Evolutionary conservation across 371 early-diverging fungal genomes (phyloP).

Genomic region (Synchytrium microbalum): DNA sequence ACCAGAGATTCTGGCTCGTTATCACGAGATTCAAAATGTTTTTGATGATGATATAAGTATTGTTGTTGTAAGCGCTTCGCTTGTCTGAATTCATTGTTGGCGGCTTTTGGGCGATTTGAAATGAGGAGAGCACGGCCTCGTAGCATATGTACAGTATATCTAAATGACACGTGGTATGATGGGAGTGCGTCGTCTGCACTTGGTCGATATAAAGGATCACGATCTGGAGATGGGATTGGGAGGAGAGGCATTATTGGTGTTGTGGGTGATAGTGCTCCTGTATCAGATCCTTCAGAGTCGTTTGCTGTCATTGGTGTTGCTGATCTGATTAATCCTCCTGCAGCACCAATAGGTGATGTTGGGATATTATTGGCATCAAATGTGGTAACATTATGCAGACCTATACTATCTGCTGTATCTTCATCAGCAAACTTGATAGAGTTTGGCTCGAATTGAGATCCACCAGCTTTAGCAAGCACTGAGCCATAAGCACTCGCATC

Average conservation of each 20-base stretch:
- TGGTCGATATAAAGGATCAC: not conserved
- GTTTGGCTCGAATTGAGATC: not conserved
- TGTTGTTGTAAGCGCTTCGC: not conserved
- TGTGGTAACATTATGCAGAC: not conserved
- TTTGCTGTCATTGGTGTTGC: not conserved
- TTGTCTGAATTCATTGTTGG: not conserved
- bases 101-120: not conserved
- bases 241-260: not conserved
- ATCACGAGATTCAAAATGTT: not conserved
- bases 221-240: not conserved
- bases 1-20: not conserved
- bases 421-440: no score
- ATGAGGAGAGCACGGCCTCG: not conserved
- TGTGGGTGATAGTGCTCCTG: not conserved
- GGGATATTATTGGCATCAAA: not conserved
- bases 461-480: not conserved
- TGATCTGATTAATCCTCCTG: not conserved
- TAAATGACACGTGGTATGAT: not conserved
- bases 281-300: not conserved
- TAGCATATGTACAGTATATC: not conserved
- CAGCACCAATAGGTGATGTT: not conserved
- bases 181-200: not conserved
- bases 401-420: no score
- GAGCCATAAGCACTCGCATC: no score
- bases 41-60: no score